These are phyloP conservation scores for Scheffersomyces lignosus DNA, from an alignment of 805 yeast species.

Conservation along the genomic window DNA sequence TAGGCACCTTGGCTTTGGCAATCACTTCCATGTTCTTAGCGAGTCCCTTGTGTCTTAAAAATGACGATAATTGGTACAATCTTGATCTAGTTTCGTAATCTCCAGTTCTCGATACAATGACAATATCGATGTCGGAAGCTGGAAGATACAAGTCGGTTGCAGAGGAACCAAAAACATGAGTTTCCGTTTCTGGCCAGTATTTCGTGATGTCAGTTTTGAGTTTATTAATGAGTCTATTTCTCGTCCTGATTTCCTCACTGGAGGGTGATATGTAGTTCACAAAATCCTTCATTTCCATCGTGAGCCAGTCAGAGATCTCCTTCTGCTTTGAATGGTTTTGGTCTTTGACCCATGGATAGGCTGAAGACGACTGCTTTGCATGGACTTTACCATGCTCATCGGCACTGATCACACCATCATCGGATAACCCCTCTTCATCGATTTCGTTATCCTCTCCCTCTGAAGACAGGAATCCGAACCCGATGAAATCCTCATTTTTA, in stretches of 20 bases:
- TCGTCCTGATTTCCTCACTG: conserved; percentile 60
- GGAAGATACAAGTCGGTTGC: conserved; percentile 93
- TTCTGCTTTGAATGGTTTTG: conserved; percentile 75
- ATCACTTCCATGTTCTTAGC: conserved; percentile 81
- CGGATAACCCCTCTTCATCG: conserved; percentile 24
- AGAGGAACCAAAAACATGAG: conserved; percentile 88
- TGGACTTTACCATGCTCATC: conserved; percentile 30
- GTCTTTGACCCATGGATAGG: conserved; percentile 74
- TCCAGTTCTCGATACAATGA: conserved; percentile 63
- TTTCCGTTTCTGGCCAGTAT: conserved; percentile 77
- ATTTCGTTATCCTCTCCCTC: conserved; percentile 29
- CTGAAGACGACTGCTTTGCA: conserved; percentile 19
- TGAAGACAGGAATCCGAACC: conserved; percentile 51
- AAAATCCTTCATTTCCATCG: conserved; percentile 82
- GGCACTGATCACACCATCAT: conserved; percentile 35
- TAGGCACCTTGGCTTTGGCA: conserved; percentile 90
- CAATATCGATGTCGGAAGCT: conserved; percentile 95
- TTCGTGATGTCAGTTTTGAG: conserved; percentile 51
- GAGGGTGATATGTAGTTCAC: conserved; percentile 86
- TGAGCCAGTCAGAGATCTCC: conserved; percentile 84
- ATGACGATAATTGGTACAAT: conserved; percentile 71
- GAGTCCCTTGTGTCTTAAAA: conserved; percentile 56
- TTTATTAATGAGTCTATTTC: conserved; percentile 64
- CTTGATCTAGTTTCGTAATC: conserved; percentile 62
- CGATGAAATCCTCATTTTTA: conserved; percentile 53